Evolutionary conservation across 139 green algal genomes (phyloP).

Genomic region (Edaphochlamys debaryana): DNA sequence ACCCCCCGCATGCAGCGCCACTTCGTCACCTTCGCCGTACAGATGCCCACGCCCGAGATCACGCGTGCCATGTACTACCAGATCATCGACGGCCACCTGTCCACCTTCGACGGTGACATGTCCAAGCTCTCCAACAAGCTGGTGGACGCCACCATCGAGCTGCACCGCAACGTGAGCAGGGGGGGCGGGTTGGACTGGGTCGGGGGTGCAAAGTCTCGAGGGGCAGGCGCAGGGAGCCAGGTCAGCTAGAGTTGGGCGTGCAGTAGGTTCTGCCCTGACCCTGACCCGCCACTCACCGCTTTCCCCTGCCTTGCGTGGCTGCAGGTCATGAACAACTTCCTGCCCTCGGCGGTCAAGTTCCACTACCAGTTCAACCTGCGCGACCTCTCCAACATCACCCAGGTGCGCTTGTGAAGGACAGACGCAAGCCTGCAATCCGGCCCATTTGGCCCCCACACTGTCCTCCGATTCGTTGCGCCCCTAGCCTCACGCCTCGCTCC

Average conservation of each 20-base stretch:
- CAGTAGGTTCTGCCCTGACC: too few species aligned
- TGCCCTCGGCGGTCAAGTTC: conserved; percentile 90
- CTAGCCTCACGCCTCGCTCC: too few species aligned
- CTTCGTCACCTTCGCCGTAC: conserved; percentile 89
- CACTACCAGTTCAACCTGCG: conserved; percentile 95
- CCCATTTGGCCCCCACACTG: too few species aligned
- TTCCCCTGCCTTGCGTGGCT: too few species aligned
- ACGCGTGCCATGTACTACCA: conserved; percentile 74
- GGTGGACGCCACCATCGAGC: conserved; percentile 89
- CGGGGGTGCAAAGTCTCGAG: too few species aligned
- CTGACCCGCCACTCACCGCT: too few species aligned
- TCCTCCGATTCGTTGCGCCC: too few species aligned
- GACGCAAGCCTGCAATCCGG: too few species aligned
- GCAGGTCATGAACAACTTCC: conserved; percentile 88
- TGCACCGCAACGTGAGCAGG: conserved; percentile 66
- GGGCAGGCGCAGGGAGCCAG: too few species aligned
- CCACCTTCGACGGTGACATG: conserved; percentile 76
- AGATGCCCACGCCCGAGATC: conserved; percentile 83
- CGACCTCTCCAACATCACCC: conserved; percentile 85
- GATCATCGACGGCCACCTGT: conserved; percentile 77
- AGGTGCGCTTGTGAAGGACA: not conserved
- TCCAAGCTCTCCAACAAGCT: conserved; percentile 71
- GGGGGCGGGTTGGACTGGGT: too few species aligned
- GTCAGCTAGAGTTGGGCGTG: too few species aligned
- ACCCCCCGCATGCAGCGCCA: conserved; percentile 94